A percentile compares a stretch with the other conserved stretches of the same genome.
Evolutionary conservation across 768 basidiomycete species (phyloP).

Genomic region (Termitomyces bulborhizus): DNA sequence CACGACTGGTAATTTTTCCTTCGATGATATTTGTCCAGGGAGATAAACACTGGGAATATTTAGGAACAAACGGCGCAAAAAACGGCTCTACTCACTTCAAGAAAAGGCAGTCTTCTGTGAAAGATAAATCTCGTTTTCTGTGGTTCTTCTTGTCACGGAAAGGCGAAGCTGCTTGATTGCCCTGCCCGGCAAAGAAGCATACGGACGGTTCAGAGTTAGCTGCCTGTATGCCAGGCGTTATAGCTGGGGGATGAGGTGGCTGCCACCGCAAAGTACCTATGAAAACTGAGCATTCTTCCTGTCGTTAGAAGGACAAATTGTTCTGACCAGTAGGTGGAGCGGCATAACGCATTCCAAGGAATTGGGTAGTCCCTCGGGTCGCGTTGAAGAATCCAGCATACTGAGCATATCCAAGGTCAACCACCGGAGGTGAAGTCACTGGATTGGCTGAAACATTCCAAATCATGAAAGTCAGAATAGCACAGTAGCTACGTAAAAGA

Average conservation of each 20-base stretch:
- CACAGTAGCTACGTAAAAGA: background rate
- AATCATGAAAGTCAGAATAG: background rate
- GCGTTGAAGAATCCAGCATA: slow-evolving; percentile 34
- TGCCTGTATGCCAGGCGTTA: slow-evolving; percentile 20
- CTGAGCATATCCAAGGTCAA: slow-evolving; percentile 39
- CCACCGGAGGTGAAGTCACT: slow-evolving; percentile 12
- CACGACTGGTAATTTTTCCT: slow-evolving; percentile 28
- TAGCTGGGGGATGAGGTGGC: slow-evolving; percentile 25
- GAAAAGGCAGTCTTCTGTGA: slow-evolving; percentile 35
- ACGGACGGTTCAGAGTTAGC: slow-evolving; percentile 27
- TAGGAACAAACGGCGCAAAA: background rate
- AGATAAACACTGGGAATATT: slow-evolving; percentile 24
- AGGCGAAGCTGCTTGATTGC: slow-evolving; percentile 24
- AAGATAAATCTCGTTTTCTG: slow-evolving; percentile 5
- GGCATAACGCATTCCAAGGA: slow-evolving; percentile 43
- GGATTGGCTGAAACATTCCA: background rate
- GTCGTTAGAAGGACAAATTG: background rate
- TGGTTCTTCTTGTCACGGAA: slow-evolving; percentile 16
- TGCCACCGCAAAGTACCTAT: slow-evolving; percentile 29
- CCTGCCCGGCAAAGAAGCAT: slow-evolving; percentile 26
- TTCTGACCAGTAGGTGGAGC: slow-evolving; percentile 39
- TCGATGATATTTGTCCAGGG: slow-evolving; percentile 23
- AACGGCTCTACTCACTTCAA: slow-evolving; percentile 22
- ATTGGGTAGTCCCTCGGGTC: slow-evolving; percentile 28
- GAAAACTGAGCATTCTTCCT: background rate